Conservation (phyloP, 345 rosid genomes). For the Citrus maxima region DNA sequence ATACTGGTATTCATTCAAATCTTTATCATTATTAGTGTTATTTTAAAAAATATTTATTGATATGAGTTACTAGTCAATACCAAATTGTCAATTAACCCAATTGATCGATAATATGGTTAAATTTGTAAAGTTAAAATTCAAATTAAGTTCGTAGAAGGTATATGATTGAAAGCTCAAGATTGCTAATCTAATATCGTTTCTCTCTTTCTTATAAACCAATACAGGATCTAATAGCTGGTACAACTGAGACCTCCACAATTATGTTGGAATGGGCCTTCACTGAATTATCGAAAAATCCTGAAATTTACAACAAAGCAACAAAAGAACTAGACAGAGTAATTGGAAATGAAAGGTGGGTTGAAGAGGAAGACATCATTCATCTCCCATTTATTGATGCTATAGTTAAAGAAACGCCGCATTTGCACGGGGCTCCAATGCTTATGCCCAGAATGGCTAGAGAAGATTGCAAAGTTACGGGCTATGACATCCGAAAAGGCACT, state of each 20-base stretch:
- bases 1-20: slow-evolving; percentile 32
- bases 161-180: too few relatives aligned
- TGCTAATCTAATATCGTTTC: too few relatives aligned
- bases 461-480: slow-evolving; percentile 36
- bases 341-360: slow-evolving; percentile 49
- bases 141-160: too few relatives aligned
- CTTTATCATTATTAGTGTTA: background rate
- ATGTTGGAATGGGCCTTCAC: slow-evolving; percentile 64
- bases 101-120: too few relatives aligned
- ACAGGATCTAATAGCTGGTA: slow-evolving; percentile 59
- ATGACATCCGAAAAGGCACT: slow-evolving; percentile 46
- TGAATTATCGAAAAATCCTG: slow-evolving; percentile 40
- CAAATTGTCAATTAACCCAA: too few relatives aligned
- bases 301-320: slow-evolving; percentile 41
- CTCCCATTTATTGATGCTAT: slow-evolving; percentile 47
- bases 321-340: slow-evolving; percentile 58
- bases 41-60: too few relatives aligned
- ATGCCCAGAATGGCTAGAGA: slow-evolving; percentile 43
- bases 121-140: too few relatives aligned
- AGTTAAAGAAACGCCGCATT: slow-evolving; percentile 51
- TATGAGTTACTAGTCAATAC: too few relatives aligned
- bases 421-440: slow-evolving; percentile 60
- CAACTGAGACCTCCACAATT: slow-evolving; percentile 58
- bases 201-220: too few relatives aligned
- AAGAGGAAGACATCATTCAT: slow-evolving; percentile 47